phyloP scores from a whole-genome alignment of 2,329 filamentous ascomycete species.

The Trichophyton rubrum region DNA sequence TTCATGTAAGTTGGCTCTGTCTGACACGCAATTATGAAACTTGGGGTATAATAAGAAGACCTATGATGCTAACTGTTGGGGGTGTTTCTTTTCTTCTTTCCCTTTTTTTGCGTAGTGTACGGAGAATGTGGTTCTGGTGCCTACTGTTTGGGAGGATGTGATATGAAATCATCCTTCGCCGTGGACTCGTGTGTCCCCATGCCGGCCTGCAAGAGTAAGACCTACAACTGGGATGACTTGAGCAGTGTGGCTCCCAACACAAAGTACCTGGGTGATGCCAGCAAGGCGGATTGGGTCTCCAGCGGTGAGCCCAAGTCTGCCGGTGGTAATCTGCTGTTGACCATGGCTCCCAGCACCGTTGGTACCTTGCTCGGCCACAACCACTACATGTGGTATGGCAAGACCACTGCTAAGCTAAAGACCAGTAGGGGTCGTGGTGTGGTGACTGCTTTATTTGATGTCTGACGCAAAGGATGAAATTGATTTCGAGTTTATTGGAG shows the following conservation, averaged over 20 bases:
- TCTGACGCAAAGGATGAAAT: constrained; percentile 97
- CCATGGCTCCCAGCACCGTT: constrained; percentile 74
- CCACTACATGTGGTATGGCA: constrained; percentile 94
- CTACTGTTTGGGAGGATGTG: constrained; percentile 91
- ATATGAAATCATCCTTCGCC: constrained; percentile 69
- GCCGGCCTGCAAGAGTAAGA: constrained; percentile 65
- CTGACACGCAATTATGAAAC: background rate
- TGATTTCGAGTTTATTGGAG: constrained; percentile 88
- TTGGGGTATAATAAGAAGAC: too few relatives aligned
- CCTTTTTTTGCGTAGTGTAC: constrained; percentile 51
- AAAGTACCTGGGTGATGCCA: constrained; percentile 76
- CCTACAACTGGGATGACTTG: constrained; percentile 60
- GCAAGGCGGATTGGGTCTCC: constrained; percentile 73
- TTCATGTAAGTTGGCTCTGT: constrained; percentile 51
- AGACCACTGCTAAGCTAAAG: constrained; percentile 72
- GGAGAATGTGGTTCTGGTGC: constrained; percentile 86
- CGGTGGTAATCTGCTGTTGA: constrained; percentile 62
- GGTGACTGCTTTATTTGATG: constrained; percentile 84
- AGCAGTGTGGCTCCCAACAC: constrained; percentile 58
- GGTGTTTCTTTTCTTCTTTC: constrained; percentile 6
- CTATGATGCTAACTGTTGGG: background rate
- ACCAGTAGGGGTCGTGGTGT: constrained; percentile 77
- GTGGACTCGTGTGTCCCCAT: constrained; percentile 75
- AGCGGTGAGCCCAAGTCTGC: constrained; percentile 57
- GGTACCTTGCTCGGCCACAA: constrained; percentile 79